Evolutionary conservation across 73 alveolate species (phyloP), one percentile per base, ranked within the genome.

Genomic region (Symbiodinium natans): DNA sequence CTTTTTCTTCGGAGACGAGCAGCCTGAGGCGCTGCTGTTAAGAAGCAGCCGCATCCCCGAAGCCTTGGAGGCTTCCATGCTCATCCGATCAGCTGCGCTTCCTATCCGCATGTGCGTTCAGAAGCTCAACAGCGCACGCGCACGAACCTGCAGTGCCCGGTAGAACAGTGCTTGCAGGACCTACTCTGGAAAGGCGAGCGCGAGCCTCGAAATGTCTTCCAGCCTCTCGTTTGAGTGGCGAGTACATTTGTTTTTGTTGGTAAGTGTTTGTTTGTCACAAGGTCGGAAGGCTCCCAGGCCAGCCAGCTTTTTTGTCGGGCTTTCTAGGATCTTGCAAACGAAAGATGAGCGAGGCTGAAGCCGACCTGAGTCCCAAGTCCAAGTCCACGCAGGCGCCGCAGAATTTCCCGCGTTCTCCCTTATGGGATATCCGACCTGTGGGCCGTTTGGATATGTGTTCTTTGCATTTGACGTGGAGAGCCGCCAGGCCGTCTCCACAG

Each of bases 41-140:
- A 80, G 42, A 41, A 80, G 88, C 39, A 36, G 59, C 34, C 48
- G 88, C 59, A 38, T 80, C 48, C 88, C 88, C 7, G 88, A 80
- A 59, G 54, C 41, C 17, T 80, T 80, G 88, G 88, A 80, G 88
- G 88, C 36, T 23, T 9, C 40, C 0, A n/a, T n/a, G n/a, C n/a
- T n/a, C n/a, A n/a, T n/a, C n/a, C n/a, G n/a, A n/a, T n/a, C n/a
- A n/a, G n/a, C n/a, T n/a, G n/a, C n/a, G n/a, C n/a, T n/a, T n/a
- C n/a, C n/a, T n/a, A n/a, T n/a, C n/a, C n/a, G n/a, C n/a, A n/a
- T n/a, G n/a, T n/a, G n/a, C n/a, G n/a, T n/a, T n/a, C n/a, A n/a
- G n/a, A n/a, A n/a, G n/a, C n/a, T n/a, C n/a, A n/a, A n/a, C n/a
- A n/a, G n/a, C n/a, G n/a, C n/a, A n/a, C n/a, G n/a, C n/a, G n/a